Evolutionary conservation across 768 basidiomycete genomes (phyloP), one percentile per base, ranked within the genome.

Genomic region (Cubamyces lactineus): DNA sequence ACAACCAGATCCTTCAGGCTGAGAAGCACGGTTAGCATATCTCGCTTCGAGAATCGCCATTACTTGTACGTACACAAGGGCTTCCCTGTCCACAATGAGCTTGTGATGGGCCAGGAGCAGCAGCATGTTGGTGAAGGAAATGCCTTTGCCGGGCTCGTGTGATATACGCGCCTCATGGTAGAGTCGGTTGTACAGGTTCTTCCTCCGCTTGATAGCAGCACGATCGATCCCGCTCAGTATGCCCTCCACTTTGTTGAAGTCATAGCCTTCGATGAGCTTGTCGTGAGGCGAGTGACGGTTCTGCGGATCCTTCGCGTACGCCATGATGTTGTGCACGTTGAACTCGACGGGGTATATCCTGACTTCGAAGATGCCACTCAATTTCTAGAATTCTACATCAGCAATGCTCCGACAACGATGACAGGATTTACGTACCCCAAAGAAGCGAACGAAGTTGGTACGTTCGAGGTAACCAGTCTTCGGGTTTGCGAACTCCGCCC

Each of bases 71-170:
- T 73, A 96, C 96, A 87, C 83, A 24, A 98, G 77, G 15, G 96
- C 96, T 30, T 94, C 91, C 26, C 84, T 85, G 74, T 97, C 94
- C 52, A 92, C 84, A 64, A 98, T 94, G 53, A 98, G 77, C 73
- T 92, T 95, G 77, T 98, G 88, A 71, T 97, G 96, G 1, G 92
- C 89, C 42, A 98, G 77, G 47, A 98, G 76, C 38, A 91, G 71
- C 2, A 98, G 82, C 92, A 96, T 96, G 47, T 86, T 84, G 0
- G 87, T 92, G 78, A 98, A 98, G 23, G 92, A 91, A 62, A 98
- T 93, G 9, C 95, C 95, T 53, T 85, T 82, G 1, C 86, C 86
- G 34, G 80, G 82, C 62, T 89, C 83, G 63, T 87, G 86, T 3
- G 86, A 82, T 34, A 95, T 83, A 66, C 77, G 79, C 2, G 96